A percentile compares a stretch with the other conserved stretches of the same genome.
Conservation (phyloP, 371 early-diverging fungal species). For the Actinomucor elegans region DNA sequence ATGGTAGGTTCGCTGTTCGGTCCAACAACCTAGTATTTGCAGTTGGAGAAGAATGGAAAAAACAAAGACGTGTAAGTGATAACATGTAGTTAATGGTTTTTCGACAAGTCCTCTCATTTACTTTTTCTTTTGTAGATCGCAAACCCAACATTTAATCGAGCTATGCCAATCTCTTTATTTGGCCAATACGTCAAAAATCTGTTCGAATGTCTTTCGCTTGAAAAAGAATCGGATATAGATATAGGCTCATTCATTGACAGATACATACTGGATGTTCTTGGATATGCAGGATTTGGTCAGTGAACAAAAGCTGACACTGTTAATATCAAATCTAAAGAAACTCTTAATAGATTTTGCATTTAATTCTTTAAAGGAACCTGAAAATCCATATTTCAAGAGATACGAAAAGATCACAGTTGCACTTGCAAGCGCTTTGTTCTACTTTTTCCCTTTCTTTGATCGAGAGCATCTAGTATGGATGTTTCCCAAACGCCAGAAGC, state of each 20-base stretch:
- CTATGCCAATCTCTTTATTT: slow-evolving; percentile 24
- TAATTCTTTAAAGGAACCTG: slow-evolving; percentile 9
- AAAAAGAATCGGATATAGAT: too few relatives aligned
- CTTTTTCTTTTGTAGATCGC: slow-evolving; percentile 8
- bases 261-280: slow-evolving; percentile 31
- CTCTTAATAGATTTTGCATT: slow-evolving; percentile 25
- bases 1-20: slow-evolving; percentile 6
- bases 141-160: slow-evolving; percentile 33
- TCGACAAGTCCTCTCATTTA: too few relatives aligned
- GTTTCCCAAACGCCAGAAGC: not conserved
- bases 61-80: not conserved
- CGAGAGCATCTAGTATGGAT: not conserved
- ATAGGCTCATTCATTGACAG: slow-evolving; percentile 7
- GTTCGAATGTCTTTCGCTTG: too few relatives aligned
- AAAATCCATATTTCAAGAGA: slow-evolving; percentile 10
- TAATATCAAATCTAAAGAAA: not conserved
- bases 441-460: slow-evolving; percentile 23
- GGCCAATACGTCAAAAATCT: slow-evolving; percentile 11
- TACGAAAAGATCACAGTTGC: slow-evolving; percentile 19
- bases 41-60: slow-evolving; percentile 5
- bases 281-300: slow-evolving; percentile 30
- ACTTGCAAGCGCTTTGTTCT: slow-evolving; percentile 4
- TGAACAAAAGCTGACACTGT: slow-evolving; percentile 7
- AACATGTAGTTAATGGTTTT: not conserved
- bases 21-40: slow-evolving; percentile 13